Conservation (phyloP, 306 rosid genomes). For the Luffa aegyptiaca region DNA sequence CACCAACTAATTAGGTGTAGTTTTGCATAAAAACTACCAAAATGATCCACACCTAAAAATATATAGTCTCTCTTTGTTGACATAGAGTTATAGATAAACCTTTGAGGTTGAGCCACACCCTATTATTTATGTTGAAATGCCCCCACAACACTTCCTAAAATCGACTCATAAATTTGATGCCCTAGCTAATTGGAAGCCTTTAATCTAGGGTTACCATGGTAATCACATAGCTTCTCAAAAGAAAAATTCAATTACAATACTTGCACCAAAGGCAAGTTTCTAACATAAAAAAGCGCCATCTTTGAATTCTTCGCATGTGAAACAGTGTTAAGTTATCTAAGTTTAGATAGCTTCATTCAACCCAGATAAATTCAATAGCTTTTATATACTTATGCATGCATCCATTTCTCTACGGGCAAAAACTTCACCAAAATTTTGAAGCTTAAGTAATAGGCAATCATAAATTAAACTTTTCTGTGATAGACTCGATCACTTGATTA, state of each 20-base stretch:
- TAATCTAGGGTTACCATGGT: no score
- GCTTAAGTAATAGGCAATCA: no score
- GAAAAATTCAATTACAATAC: background rate
- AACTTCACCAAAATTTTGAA: no score
- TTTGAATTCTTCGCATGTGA: background rate
- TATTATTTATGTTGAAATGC: background rate
- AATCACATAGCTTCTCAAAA: background rate
- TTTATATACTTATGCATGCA: background rate
- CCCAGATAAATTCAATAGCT: no score
- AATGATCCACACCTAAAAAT: background rate
- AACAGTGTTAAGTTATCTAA: no score
- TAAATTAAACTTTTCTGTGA: no score
- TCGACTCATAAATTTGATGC: background rate
- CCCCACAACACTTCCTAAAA: background rate
- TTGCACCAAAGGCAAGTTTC: background rate
- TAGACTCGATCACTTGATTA: no score
- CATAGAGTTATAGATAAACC: no score
- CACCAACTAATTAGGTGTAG: background rate
- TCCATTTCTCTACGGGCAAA: no score
- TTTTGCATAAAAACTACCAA: background rate
- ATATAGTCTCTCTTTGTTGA: no score
- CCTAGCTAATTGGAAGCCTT: background rate
- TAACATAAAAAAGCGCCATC: background rate
- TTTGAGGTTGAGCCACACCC: no score
- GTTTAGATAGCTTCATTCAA: no score